Conservation (phyloP, 169 alveolate species). For the Cryptosporidium bovis region DNA sequence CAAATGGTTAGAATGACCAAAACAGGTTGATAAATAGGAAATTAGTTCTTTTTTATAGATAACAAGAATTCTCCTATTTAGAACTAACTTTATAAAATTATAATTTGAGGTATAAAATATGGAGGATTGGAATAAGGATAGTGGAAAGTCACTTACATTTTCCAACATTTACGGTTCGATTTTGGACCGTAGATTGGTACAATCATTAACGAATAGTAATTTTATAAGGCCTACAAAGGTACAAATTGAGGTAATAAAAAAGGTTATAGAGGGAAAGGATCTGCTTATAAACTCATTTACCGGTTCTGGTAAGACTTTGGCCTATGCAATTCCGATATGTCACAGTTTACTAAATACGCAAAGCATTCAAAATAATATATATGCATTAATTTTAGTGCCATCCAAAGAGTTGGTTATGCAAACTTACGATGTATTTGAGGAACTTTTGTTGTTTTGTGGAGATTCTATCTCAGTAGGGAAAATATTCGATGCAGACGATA, state of each 20-base stretch:
- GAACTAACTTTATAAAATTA: too few species aligned
- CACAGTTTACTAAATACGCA: constrained; percentile 34
- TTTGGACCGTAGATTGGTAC: constrained; percentile 53
- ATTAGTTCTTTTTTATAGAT: too few species aligned
- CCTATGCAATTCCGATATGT: constrained; percentile 70
- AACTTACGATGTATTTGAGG: constrained; percentile 42
- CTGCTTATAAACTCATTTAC: constrained; percentile 49
- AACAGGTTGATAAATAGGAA: too few species aligned
- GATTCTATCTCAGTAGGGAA: constrained; percentile 33
- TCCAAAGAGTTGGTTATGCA: constrained; percentile 64
- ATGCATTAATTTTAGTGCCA: constrained; percentile 54
- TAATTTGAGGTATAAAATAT: neutral
- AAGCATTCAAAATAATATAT: constrained; percentile 1
- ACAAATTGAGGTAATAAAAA: constrained; percentile 32
- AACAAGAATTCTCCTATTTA: too few species aligned
- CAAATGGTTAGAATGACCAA: too few species aligned
- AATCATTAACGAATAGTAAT: constrained; percentile 30
- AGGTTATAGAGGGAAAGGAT: constrained; percentile 62
- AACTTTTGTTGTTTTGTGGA: constrained; percentile 20
- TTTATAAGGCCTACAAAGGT: constrained; percentile 39
- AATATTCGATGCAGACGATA: constrained; percentile 48
- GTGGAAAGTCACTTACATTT: constrained; percentile 9
- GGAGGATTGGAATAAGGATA: neutral
- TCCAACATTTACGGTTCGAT: constrained; percentile 47
- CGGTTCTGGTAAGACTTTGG: constrained; percentile 68